Base-by-base conservation (phyloP, 148 eudicot species). In the Tetragonia tetragonoides region DNA sequence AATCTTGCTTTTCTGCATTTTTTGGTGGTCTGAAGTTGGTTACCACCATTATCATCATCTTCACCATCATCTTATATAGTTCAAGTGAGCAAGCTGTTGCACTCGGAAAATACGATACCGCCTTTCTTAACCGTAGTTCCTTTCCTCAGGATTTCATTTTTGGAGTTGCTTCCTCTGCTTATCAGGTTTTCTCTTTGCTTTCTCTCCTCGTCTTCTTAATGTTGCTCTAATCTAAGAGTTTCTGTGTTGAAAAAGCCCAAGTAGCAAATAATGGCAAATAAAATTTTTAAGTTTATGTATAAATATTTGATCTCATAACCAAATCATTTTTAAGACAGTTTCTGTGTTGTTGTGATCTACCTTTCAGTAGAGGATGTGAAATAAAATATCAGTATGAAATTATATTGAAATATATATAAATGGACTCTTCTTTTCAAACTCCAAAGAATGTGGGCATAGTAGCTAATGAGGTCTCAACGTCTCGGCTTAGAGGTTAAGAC, bases 161-260 rank as follows among this genome's bases (percentile, higher is more conserved):
- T 62, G 84, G 84, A 0, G 78, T 68, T 66, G 73, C 84, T 10
- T 73, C 81, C 53, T 77, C 84, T 59, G 80, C 84, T 66, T 81
- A 81, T 61, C 84, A 81, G 86, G 84, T 84, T 9, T 21, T 66
- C 1, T 62, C 18, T 72, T 10, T 71, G 8, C 21, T 72, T 7
- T 10, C 61, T 72, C 44, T 60, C n/a, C n/a, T 28, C 21, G 9
- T 60, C 3, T 18, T 2, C 53, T 49, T 49, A 2, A 7, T 49
- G 53, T 2, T 8, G 47, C 47, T 44, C 47, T 44, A 44, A 8
- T 49, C 11, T 49, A 49, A 49, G 10, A 14, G 53, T 49, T 49
- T 49, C 53, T 49, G 14, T 49, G 53, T 8, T 10, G n/a, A 9
- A 49, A 49, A 49, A 49, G 3, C 53, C 53, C 11, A 49, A 49